Evolutionary conservation across 2,329 filamentous ascomycete species (phyloP).

Genomic region (Diaporthe citriasiana): DNA sequence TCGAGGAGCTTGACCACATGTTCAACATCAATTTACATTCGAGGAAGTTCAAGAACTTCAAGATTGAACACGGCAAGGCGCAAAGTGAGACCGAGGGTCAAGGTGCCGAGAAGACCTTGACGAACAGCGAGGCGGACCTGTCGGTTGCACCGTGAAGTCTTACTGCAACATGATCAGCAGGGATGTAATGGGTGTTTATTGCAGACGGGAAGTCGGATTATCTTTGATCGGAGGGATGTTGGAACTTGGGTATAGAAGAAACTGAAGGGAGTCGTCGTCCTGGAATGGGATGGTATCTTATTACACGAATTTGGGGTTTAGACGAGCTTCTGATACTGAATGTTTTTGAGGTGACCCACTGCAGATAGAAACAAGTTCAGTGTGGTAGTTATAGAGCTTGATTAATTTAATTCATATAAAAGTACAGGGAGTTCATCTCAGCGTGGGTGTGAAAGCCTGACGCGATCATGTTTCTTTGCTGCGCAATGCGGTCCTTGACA

Average conservation of each 20-base stretch:
- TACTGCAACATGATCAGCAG: background rate
- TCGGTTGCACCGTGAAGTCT: background rate
- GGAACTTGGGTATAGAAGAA: background rate
- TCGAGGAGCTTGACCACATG: constrained; percentile 41
- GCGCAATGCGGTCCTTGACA: background rate
- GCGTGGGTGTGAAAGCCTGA: background rate
- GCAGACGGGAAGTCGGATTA: background rate
- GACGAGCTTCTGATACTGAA: background rate
- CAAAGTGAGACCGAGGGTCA: background rate
- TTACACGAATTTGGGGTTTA: background rate
- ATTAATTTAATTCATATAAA: background rate
- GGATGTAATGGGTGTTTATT: background rate
- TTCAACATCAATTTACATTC: constrained; percentile 18
- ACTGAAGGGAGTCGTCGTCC: background rate
- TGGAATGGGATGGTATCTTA: no score
- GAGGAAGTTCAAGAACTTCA: constrained; percentile 31
- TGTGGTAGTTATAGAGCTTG: background rate
- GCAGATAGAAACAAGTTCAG: background rate
- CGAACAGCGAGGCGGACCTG: background rate
- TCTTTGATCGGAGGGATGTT: background rate
- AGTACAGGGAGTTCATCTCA: background rate
- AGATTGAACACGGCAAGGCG: background rate
- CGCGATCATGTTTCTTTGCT: background rate
- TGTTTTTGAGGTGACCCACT: background rate
- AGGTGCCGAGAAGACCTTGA: no score